Evolutionary conservation across 2,329 filamentous ascomycete species (phyloP), one percentile per base, ranked within the genome.

Genomic region (Ophiocordyceps camponoti-rufipedis): DNA sequence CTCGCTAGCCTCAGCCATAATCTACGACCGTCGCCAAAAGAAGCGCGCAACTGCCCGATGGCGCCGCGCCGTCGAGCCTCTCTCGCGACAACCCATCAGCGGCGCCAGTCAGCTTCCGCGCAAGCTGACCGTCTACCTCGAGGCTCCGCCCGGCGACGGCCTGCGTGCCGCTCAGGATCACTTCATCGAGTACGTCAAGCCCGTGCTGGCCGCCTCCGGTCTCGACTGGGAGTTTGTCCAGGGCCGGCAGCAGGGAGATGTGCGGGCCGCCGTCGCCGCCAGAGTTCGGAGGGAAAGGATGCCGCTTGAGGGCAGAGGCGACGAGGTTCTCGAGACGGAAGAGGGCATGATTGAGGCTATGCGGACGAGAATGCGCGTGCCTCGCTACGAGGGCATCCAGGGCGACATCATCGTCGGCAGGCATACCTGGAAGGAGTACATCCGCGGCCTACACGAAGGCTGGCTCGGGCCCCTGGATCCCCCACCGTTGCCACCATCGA

Each of bases 151-250:
- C 0, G 85, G 82, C 12, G 89, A 96, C 62, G 82, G 85, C 5
- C 66, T 96, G 45, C 75, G 87, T 47, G 65, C 76, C 40, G 85
- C 88, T n/a, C 82, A 94, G 55, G 87, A 96, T 53, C 88, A 96
- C 64, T 98, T 94, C 63, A 81, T 87, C 56, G 85, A 94, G 60
- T 98, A 95, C 58, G 76, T 95, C 41, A 96, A 96, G 69, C 91
- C 91, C 2, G 75, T 98, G 28, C 67, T 98, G 38, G 84, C 91
- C 4, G 82, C 86, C 2, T 89, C 85, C 1, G 88, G 88, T 0
- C 66, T 96, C 57, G 91, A 98, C 61, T 96, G 93, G 79, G 89
- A 95, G 55, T 93, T 95, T 47, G 75, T 96, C 6, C 89, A 96
- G 64, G 91, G 89, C 5, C 72, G 88, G 45, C 80, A 82, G 58